Percentiles rank a stretch among this genome's conserved stretches.
Evolutionary conservation across 1,284 basidiomycete species (phyloP).

Genomic region (Ceraceosorus guamensis): DNA sequence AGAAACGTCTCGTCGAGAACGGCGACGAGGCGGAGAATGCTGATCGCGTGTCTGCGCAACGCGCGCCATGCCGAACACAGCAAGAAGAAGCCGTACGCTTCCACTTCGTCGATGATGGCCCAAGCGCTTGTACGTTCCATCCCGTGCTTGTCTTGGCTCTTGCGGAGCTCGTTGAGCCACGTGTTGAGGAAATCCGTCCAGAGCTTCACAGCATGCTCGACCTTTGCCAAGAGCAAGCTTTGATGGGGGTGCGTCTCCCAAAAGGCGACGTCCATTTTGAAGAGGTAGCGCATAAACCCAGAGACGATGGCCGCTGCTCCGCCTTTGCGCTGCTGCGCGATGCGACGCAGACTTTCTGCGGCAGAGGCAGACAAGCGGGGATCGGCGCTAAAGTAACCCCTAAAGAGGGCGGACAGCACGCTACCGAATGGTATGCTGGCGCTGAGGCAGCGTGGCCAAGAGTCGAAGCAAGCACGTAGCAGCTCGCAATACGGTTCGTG

Average conservation of each 20-base stretch:
- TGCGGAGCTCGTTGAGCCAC: conserved; percentile 56
- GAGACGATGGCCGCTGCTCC: conserved; percentile 58
- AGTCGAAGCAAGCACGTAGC: conserved; percentile 70
- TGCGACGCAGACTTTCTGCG: conserved; percentile 63
- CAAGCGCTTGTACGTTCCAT: conserved; percentile 41
- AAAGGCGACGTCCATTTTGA: conserved; percentile 63
- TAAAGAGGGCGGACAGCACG: conserved; percentile 71
- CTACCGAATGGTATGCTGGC: conserved; percentile 54
- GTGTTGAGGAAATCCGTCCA: conserved; percentile 69
- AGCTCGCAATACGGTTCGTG: conserved; percentile 64
- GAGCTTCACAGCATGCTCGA: conserved; percentile 58
- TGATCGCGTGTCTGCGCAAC: conserved; percentile 50
- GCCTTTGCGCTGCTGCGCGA: conserved; percentile 59
- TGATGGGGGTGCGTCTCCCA: conserved; percentile 61
- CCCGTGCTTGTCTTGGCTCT: conserved; percentile 40
- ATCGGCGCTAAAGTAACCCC: conserved; percentile 76
- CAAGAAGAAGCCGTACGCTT: conserved; percentile 69
- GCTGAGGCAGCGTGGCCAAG: conserved; percentile 73
- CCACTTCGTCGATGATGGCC: conserved; percentile 54
- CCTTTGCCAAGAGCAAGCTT: conserved; percentile 61
- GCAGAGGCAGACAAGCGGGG: conserved; percentile 62
- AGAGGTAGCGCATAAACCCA: conserved; percentile 68
- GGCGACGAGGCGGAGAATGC: conserved; percentile 30
- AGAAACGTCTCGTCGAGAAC: conserved; percentile 42
- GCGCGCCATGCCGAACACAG: conserved; percentile 62